Base-by-base conservation (phyloP, 2,329 filamentous ascomycete species). In the Phyllosticta citriasiana region DNA sequence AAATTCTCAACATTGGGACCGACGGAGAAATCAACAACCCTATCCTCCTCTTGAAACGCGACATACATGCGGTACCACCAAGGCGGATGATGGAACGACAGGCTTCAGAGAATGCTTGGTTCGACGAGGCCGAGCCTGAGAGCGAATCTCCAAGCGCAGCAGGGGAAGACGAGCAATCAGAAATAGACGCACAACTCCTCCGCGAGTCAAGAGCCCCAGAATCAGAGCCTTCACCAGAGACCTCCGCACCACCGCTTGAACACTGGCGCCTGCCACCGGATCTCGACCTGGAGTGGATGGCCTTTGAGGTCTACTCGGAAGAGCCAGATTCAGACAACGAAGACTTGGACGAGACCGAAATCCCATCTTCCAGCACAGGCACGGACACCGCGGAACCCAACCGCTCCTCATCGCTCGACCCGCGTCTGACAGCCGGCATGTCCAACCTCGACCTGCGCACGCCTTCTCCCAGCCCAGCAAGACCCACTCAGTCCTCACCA, bases 201-300 rank as follows among this genome's bases (percentile, higher is more conserved):
- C 73, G 76, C 33, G 76, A 80, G 58, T 77, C 76, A 0, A 55
- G 60, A 3, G 66, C 67, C 1, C 59, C 64, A 19, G 61, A 66
- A 33, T 64, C 63, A 47, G 56, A 63, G 25, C 55, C 56, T 22
- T 60, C 61, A 2, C 51, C 33, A 40, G 60, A 67, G 2, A 53
- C 63, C 27, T n/a, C 40, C n/a, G 40, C 40, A 47, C 40, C 40
- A n/a, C 16, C 16, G 6, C 40, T 47, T 4, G 64, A 65, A 55
- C 53, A 64, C 55, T 87, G 84, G 82, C 77, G 78, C 10, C 77
- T 96, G 2, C 90, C 91, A 0, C 79, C 80, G 1, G 88, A 91
- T 63, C 78, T 96, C 0, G 92, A 96, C 66, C 85, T 88, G 0
- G 92, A 96, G 73, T 97, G 92, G 92, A 83, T 96, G 65, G 92